phyloP scores from a whole-genome alignment of 1,284 basidiomycete species.

The Ceratobasidium sp. region DNA sequence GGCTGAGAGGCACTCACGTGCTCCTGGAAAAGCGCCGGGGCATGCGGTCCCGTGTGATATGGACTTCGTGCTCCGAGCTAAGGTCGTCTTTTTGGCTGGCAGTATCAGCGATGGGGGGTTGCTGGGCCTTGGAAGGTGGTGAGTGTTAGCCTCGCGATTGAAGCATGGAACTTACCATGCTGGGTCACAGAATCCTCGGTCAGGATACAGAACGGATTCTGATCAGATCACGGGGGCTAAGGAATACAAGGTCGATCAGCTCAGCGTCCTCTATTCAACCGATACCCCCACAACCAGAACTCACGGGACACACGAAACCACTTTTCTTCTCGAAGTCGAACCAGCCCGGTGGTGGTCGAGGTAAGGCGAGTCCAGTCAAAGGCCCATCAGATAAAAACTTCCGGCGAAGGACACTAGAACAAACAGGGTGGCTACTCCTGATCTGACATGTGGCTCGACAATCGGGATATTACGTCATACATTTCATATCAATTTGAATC shows the following conservation, averaged over 20 bases:
- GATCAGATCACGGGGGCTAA: background rate
- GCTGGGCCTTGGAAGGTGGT: background rate
- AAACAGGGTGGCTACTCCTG: slow-evolving; percentile 41
- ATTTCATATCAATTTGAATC: background rate
- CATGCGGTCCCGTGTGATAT: slow-evolving; percentile 1
- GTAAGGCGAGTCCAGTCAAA: background rate
- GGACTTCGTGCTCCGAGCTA: background rate
- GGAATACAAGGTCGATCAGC: background rate
- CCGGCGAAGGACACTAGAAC: slow-evolving; percentile 27
- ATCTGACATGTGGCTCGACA: slow-evolving; percentile 32
- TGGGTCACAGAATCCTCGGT: background rate
- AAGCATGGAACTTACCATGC: slow-evolving; percentile 7
- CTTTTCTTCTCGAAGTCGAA: background rate
- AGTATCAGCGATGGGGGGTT: slow-evolving; percentile 4
- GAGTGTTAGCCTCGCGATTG: background rate
- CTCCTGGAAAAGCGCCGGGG: slow-evolving; percentile 26
- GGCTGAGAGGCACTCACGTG: slow-evolving; percentile 1
- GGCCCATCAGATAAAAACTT: slow-evolving; percentile 20
- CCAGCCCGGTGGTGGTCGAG: slow-evolving; percentile 28
- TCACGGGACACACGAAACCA: background rate
- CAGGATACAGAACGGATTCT: too few relatives aligned
- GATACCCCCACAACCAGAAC: background rate
- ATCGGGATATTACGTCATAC: slow-evolving; percentile 29
- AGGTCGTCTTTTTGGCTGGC: slow-evolving; percentile 26
- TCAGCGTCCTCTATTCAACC: background rate